Conservation (phyloP, 352 stramenopile species). For the Pythium chondricola region DNA sequence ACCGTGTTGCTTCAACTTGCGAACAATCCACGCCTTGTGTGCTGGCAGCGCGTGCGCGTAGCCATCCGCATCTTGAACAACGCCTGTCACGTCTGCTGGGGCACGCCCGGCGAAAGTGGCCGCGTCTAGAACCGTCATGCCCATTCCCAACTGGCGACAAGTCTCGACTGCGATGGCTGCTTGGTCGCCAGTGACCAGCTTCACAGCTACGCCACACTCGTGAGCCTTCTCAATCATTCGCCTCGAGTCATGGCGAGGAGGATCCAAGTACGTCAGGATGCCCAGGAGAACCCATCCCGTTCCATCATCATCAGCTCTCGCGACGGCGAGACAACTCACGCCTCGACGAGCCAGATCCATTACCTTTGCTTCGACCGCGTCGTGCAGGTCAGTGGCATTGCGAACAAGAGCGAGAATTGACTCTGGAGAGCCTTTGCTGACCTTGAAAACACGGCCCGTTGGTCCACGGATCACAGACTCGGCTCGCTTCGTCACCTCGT, state of each 20-base stretch:
- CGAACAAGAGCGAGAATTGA: constrained; percentile 84
- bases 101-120: constrained; percentile 39
- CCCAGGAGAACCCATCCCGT: constrained; percentile 91
- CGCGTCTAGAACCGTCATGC: constrained; percentile 79
- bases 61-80: constrained; percentile 90
- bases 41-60: constrained; percentile 92
- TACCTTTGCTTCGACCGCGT: constrained; percentile 84
- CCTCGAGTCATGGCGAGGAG: constrained; percentile 92
- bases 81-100: constrained; percentile 52
- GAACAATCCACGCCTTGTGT: constrained; percentile 90
- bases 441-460: constrained; percentile 86
- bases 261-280: constrained; percentile 95
- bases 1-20: constrained; percentile 77
- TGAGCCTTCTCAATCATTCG: constrained; percentile 90
- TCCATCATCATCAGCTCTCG: constrained; percentile 71
- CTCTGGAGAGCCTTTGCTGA: constrained; percentile 93
- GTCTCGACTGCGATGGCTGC: constrained; percentile 92
- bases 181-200: constrained; percentile 97
- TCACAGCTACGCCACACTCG: constrained; percentile 91
- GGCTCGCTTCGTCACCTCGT: constrained; percentile 87
- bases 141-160: constrained; percentile 88
- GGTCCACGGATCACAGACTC: constrained; percentile 85
- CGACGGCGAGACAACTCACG: constrained; percentile 86
- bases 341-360: constrained; percentile 85
- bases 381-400: constrained; percentile 71